Evolutionary conservation across 192 early-diverging fungal genomes (phyloP).

Genomic region (Coemansia sp.): DNA sequence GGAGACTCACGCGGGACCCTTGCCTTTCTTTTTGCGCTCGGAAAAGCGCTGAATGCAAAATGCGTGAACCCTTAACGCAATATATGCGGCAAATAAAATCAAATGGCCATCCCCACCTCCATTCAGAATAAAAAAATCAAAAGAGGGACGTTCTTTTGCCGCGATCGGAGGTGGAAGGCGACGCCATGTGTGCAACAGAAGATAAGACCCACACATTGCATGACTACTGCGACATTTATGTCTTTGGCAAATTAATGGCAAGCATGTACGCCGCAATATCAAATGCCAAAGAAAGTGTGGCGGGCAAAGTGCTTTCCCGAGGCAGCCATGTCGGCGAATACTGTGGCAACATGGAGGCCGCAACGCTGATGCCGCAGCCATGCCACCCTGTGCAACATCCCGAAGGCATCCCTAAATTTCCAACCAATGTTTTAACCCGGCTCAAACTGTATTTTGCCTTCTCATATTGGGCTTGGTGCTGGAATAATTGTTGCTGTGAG

Average conservation of each 20-base stretch:
- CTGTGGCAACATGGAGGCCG: neutral
- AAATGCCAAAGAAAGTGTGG: neutral
- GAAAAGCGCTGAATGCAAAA: neutral
- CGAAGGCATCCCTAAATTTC: neutral
- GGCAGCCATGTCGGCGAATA: neutral
- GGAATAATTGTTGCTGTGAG: neutral
- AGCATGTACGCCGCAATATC: conserved; percentile 2
- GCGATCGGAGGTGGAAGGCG: conserved; percentile 4
- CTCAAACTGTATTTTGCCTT: neutral
- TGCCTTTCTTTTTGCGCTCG: neutral
- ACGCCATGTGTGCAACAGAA: conserved; percentile 1
- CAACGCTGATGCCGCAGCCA: neutral
- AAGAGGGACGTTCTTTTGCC: conserved; percentile 3
- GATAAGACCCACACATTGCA: neutral
- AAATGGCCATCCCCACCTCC: neutral
- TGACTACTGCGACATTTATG: conserved; percentile 4
- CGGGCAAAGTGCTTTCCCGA: neutral
- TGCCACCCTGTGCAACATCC: neutral
- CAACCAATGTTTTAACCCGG: neutral
- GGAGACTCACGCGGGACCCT: conserved; percentile 7
- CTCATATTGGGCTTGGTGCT: neutral
- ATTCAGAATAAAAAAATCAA: conserved; percentile 6
- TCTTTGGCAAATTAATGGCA: neutral
- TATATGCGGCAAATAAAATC: conserved; percentile 2
- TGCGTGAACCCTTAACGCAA: neutral